These are phyloP conservation scores for Naganishia albida DNA, from an alignment of 1,284 basidiomycete genomes.

Conservation along the genomic window DNA sequence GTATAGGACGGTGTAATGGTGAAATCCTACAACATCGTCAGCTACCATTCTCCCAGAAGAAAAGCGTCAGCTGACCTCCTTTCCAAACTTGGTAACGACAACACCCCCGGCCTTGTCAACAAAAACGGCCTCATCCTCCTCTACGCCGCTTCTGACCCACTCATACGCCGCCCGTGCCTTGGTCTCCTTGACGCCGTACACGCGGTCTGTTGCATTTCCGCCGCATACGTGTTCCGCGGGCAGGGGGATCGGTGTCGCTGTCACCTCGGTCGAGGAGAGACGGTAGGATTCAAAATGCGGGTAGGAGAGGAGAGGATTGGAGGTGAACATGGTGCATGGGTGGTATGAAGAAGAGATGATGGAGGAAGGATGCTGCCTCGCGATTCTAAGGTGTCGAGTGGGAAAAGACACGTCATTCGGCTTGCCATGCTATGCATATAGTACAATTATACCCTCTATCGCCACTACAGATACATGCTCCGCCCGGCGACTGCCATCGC, in stretches of 20 bases:
- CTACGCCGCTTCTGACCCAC: neutral
- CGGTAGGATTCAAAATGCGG: slow-evolving; percentile 31
- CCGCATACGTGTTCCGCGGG: neutral
- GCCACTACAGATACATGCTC: slow-evolving; percentile 13
- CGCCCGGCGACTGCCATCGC: slow-evolving; percentile 25
- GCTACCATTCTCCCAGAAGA: neutral
- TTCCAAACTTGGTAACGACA: neutral
- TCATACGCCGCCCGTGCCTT: slow-evolving; percentile 21
- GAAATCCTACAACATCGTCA: neutral
- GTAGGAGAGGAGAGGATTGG: slow-evolving; percentile 20
- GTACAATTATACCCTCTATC: neutral
- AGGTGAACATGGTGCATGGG: slow-evolving; percentile 15
- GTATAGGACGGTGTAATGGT: neutral
- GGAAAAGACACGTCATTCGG: too few relatives aligned
- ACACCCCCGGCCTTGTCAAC: slow-evolving; percentile 23
- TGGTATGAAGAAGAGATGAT: slow-evolving; percentile 4
- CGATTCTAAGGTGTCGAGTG: too few relatives aligned
- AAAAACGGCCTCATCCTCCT: slow-evolving; percentile 12
- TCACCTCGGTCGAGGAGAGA: slow-evolving; percentile 8
- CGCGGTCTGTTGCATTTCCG: neutral
- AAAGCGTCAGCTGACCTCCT: neutral
- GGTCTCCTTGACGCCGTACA: slow-evolving; percentile 24
- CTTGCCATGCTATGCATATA: neutral
- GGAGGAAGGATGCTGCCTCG: too few relatives aligned
- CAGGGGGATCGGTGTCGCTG: neutral